phyloP scores from a whole-genome alignment of 768 basidiomycete genomes.

The Lactifluus subvellereus region DNA sequence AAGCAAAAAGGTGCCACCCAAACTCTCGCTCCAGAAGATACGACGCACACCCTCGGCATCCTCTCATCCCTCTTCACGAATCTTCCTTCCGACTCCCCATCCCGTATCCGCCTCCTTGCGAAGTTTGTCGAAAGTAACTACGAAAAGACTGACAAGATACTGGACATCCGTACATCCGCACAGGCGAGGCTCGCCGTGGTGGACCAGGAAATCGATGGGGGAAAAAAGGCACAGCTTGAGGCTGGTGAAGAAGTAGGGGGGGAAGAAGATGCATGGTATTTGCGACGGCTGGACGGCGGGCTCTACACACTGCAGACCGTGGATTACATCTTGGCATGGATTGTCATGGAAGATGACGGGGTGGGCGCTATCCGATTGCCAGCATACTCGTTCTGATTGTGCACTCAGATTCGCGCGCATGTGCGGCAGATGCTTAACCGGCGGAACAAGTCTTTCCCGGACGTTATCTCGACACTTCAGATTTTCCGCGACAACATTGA shows the following conservation, averaged over 20 bases:
- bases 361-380: constrained; percentile 42
- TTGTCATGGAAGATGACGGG: constrained; percentile 97
- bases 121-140: constrained; percentile 94
- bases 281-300: constrained; percentile 83
- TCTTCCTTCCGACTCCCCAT: constrained; percentile 76
- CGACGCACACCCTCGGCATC: constrained; percentile 82
- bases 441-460: constrained; percentile 60
- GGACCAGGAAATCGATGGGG: constrained; percentile 62
- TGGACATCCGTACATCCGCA: constrained; percentile 79
- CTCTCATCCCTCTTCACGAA: constrained; percentile 84
- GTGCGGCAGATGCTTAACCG: constrained; percentile 68
- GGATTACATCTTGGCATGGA: constrained; percentile 93
- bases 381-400: neutral
- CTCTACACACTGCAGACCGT: constrained; percentile 84
- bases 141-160: constrained; percentile 89
- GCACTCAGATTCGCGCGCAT: constrained; percentile 67
- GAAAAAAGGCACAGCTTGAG: constrained; percentile 56
- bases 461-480: constrained; percentile 65
- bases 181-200: constrained; percentile 50
- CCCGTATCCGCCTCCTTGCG: constrained; percentile 73
- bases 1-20: constrained; percentile 51
- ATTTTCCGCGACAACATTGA: constrained; percentile 72
- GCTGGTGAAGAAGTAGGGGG: constrained; percentile 51
- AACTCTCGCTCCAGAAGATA: constrained; percentile 68
- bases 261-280: constrained; percentile 73